Percentiles rank a stretch among this genome's conserved stretches.
These are phyloP conservation scores for Haplographium delicatum DNA, from an alignment of 495 filamentous ascomycete species.

Conservation along the genomic window DNA sequence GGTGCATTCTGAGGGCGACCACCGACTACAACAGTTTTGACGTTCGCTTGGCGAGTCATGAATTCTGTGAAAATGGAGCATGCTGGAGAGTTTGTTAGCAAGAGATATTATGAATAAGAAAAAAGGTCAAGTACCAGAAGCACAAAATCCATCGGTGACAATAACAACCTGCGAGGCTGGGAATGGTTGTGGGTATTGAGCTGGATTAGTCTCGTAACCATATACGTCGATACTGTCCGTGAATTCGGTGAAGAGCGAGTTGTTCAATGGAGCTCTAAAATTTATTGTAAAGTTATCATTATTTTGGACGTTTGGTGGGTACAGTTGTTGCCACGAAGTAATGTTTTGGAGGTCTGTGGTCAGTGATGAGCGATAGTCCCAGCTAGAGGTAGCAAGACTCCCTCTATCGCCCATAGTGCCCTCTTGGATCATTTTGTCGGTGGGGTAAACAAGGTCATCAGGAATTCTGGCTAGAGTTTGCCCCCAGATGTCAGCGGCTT, in stretches of 20 bases:
- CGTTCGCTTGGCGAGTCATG: slow-evolving; percentile 41
- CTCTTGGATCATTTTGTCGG: slow-evolving; percentile 21
- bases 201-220: slow-evolving; percentile 33
- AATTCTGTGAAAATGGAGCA: slow-evolving; percentile 48
- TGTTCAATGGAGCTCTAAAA: slow-evolving; percentile 23
- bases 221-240: slow-evolving; percentile 22
- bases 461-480: slow-evolving; percentile 28
- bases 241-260: slow-evolving; percentile 13
- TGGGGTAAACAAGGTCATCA: slow-evolving; percentile 23
- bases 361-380: slow-evolving; percentile 12
- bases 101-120: no score
- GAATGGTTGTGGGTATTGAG: slow-evolving; percentile 31
- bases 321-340: slow-evolving; percentile 24
- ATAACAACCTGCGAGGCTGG: slow-evolving; percentile 42
- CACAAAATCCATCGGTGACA: slow-evolving; percentile 42
- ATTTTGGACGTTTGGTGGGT: not conserved
- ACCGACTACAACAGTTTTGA: slow-evolving; percentile 40
- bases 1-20: slow-evolving; percentile 35
- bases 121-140: no score
- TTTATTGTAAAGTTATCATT: not conserved
- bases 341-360: slow-evolving; percentile 38
- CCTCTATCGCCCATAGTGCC: slow-evolving; percentile 23
- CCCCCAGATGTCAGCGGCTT: slow-evolving; percentile 30
- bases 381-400: not conserved
- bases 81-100: no score